Base-by-base conservation (phyloP, 148 eudicot species). In the Polygonum maritimum region DNA sequence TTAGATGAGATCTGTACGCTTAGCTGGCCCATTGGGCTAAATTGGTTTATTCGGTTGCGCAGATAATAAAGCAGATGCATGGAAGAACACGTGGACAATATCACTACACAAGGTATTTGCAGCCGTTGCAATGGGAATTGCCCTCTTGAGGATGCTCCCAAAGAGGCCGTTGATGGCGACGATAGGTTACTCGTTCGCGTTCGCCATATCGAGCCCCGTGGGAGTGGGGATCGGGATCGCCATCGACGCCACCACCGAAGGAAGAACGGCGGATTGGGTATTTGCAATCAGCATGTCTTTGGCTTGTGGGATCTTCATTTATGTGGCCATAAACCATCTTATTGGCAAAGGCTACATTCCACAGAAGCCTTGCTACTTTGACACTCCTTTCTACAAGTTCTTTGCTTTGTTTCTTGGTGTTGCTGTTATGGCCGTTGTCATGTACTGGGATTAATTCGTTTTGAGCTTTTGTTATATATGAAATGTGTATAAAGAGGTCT, bases 51-150 rank as follows among this genome's bases (percentile, higher is more conserved):
- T 44, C 22, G 47, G 5, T 12, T 48, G 75, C 83, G 75, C 83
- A 90, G 96, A 52, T 38, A 88, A 45, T 1, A 86, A 92, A 76
- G 81, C 74, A n/a, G 93, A 88, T 15, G 98, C 96, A 74, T 90
- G 96, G 98, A 89, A 81, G 67, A 89, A 85, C 76, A 80, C 90
- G 15, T 92, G 98, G 98, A 88, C 91, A 10, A 92, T 92, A 49
- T 81, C 89, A 11, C 65, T 90, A 12, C 98, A 92, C 89, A 92
- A 90, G 81, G 84, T 90, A 3, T 88, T 90, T 75, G 92, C 88
- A 70, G 96, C 93, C 33, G 71, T 92, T 16, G 87, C 93, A 77
- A 88, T 92, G 93, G 98, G 98, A 0, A 89, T 92, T 4, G 96
- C 93, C 48, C 85, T 92, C 1, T 80, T 92, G 15, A 88, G 83